phyloP scores from a whole-genome alignment of 495 filamentous ascomycete species.

The Penicillium chermesinum region DNA sequence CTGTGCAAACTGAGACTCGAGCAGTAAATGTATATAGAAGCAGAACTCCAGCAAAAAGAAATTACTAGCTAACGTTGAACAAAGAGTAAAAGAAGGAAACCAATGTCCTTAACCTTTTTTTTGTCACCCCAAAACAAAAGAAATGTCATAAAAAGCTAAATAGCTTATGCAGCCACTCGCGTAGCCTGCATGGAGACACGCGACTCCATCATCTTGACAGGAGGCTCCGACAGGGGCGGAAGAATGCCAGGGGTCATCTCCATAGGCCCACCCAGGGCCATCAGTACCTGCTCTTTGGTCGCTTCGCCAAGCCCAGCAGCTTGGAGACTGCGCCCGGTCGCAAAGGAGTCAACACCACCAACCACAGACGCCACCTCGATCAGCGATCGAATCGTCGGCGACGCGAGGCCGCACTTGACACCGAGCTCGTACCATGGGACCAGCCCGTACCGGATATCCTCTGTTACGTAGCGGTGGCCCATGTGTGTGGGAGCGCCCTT shows the following conservation, averaged over 20 bases:
- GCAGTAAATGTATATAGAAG: no score
- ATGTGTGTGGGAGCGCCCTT: slow-evolving; percentile 12
- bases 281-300: slow-evolving; percentile 76
- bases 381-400: slow-evolving; percentile 13
- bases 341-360: slow-evolving; percentile 65
- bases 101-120: no score
- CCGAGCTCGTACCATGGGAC: slow-evolving; percentile 19
- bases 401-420: slow-evolving; percentile 12
- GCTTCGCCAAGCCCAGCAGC: slow-evolving; percentile 64
- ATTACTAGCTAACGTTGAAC: no score
- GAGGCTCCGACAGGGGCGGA: slow-evolving; percentile 2
- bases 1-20: no score
- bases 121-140: not conserved
- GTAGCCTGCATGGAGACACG: not conserved
- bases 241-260: slow-evolving; percentile 7
- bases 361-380: slow-evolving; percentile 16
- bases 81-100: not conserved
- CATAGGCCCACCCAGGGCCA: slow-evolving; percentile 50
- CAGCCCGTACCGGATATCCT: slow-evolving; percentile 14
- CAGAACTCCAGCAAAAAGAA: no score
- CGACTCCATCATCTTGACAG: not conserved
- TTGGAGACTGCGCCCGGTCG: slow-evolving; percentile 80
- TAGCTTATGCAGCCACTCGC: not conserved
- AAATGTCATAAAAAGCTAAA: no score
- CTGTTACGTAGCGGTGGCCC: slow-evolving; percentile 15